These are phyloP conservation scores for Microcos paniculata DNA, from an alignment of 345 rosid genomes.

Conservation along the genomic window DNA sequence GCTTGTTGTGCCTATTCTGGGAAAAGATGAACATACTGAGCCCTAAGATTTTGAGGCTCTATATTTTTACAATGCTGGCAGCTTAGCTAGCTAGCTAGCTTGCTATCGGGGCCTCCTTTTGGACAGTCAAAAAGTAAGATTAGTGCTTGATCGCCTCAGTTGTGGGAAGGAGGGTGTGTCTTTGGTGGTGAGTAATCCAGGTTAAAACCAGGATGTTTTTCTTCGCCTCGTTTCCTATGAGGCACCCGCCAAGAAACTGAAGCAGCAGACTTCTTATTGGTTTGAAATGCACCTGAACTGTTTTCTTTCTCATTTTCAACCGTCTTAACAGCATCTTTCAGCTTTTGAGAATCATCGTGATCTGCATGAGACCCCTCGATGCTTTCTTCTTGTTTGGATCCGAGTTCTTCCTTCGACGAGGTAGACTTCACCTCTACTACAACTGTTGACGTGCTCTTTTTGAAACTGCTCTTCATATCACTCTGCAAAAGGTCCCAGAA, in stretches of 20 bases:
- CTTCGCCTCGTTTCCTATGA: conserved; percentile 43
- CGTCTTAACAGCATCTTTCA: conserved; percentile 5
- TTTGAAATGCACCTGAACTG: conserved; percentile 20
- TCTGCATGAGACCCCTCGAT: conserved; percentile 4
- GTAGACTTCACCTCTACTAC: conserved; percentile 11
- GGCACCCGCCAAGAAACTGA: conserved; percentile 61
- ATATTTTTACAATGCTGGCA: not conserved
- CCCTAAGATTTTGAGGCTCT: conserved; percentile 9
- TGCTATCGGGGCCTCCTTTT: not conserved
- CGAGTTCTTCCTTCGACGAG: conserved; percentile 17
- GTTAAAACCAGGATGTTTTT: conserved; percentile 59
- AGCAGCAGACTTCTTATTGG: conserved; percentile 22
- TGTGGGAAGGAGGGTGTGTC: conserved; percentile 82
- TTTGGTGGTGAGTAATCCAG: conserved; percentile 73
- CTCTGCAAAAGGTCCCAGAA: conserved; percentile 6
- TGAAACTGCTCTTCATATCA: conserved; percentile 8
- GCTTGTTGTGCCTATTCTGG: conserved; percentile 8
- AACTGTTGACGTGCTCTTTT: conserved; percentile 10
- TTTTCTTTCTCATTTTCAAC: conserved; percentile 14
- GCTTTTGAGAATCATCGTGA: conserved; percentile 12
- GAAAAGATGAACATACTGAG: conserved; percentile 13
- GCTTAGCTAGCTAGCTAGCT: too few relatives aligned
- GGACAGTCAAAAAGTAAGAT: not conserved
- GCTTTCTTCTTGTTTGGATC: conserved; percentile 13
- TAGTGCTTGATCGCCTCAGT: conserved; percentile 29